Base-by-base conservation (phyloP, 1,284 basidiomycete species). In the Amylostereum chailletii region DNA sequence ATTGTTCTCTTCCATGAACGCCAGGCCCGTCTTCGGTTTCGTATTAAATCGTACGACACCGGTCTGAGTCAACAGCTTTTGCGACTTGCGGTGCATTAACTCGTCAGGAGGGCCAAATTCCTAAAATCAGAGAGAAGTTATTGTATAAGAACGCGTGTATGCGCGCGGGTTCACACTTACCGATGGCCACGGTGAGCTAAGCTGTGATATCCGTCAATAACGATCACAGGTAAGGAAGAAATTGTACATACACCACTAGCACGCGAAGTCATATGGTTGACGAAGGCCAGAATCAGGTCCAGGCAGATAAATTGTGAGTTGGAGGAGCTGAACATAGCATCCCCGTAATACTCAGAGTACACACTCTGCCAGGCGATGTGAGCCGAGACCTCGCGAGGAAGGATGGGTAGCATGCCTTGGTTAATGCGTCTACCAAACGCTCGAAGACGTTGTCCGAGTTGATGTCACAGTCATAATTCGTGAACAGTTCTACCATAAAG, bases 381-480 rank as follows among this genome's bases (percentile, higher is more conserved):
- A 48, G 45, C 19, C 34, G 36, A 26, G n/a, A 43, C 34, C 29
- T 2, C 6, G 10, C 7, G 42, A 6, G 36, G 8, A 8, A 38
- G 38, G 11, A 36, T 29, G 6, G 42, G 33, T 5, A 37, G 34
- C 37, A 45, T 57, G 87, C 90, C 76, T 86, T 85, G 2, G 89
- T 91, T 54, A 97, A 70, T 67, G 98, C 98, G 26, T 86, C 85
- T 50, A 96, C 73, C n/a, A 98, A 68, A 5, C 90, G 75, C 63
- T 98, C 94, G 60, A 95, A 97, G 51, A 99, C 69, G 63, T 99
- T 94, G 70, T 98, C 94, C 66, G 90, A 94, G 61, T 98, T 94
- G 55, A 90, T 83, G 60, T 97, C 90, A 63, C 94, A 98, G 65
- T 99, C 96, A 66, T 96, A 99, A 66, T 99, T 99, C 51, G 84